Percentiles rank a stretch among this genome's conserved stretches.
Conservation (phyloP, 2,329 filamentous ascomycete species). For the Hortaea werneckii region DNA sequence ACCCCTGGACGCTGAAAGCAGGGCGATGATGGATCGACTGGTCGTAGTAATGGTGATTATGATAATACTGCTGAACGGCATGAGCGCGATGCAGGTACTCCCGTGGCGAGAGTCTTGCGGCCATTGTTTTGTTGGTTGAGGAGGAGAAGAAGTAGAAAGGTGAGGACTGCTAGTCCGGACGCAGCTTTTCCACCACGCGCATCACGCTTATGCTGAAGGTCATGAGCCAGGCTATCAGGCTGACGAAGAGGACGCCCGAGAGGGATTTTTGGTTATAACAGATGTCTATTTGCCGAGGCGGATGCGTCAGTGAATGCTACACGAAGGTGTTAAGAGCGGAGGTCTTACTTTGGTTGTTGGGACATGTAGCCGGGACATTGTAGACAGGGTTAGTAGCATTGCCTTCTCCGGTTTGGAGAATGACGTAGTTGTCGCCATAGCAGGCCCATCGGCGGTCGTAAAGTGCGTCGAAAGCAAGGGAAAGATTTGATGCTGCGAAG, state of each 20-base stretch:
- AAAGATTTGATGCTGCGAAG: conserved; percentile 88
- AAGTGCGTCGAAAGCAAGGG: conserved; percentile 77
- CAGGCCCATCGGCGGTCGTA: conserved; percentile 50
- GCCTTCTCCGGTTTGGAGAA: conserved; percentile 6
- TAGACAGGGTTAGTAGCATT: conserved; percentile 5
- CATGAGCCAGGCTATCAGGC: conserved; percentile 77
- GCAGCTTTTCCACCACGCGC: conserved; percentile 28
- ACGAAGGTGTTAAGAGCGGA: background rate
- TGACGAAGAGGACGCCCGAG: conserved; percentile 68
- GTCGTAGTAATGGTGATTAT: background rate
- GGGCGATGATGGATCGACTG: background rate
- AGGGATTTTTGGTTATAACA: conserved; percentile 59
- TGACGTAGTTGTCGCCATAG: conserved; percentile 15
- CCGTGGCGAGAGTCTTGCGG: no score
- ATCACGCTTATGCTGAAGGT: conserved; percentile 71
- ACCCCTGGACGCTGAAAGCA: background rate
- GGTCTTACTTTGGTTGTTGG: conserved; percentile 18
- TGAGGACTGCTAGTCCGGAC: conserved; percentile 11
- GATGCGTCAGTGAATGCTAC: background rate
- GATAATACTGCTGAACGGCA: background rate
- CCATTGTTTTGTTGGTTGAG: no score
- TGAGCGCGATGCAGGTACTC: background rate
- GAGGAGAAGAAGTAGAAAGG: no score
- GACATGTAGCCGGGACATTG: conserved; percentile 23
- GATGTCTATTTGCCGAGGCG: conserved; percentile 28